Evolutionary conservation across 345 rosid genomes (phyloP).

Genomic region (Reutealis trisperma): DNA sequence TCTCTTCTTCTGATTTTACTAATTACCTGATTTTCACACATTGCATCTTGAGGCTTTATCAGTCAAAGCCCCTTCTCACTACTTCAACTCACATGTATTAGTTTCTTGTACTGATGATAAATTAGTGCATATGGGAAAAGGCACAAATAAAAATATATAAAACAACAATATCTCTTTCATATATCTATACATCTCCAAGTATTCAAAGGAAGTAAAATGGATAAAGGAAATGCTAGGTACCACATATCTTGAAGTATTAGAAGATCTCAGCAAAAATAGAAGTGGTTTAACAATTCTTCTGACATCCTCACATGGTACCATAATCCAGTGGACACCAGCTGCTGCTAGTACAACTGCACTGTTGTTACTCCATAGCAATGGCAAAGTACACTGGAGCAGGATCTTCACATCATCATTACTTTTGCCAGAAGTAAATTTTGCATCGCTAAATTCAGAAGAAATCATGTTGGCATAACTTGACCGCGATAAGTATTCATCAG

Average conservation of each 20-base stretch:
- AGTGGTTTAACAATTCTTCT: slow-evolving; percentile 85
- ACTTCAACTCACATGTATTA: not conserved
- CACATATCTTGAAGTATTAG: slow-evolving; percentile 87
- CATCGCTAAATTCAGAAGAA: slow-evolving; percentile 40
- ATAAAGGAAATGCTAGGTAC: slow-evolving; percentile 39
- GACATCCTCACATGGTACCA: slow-evolving; percentile 78
- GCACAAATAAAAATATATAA: not conserved
- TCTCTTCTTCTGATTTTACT: not conserved
- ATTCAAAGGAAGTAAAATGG: slow-evolving; percentile 3
- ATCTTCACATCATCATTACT: slow-evolving; percentile 73
- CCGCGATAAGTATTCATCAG: slow-evolving; percentile 80
- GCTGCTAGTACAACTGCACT: slow-evolving; percentile 94
- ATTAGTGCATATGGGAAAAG: not conserved
- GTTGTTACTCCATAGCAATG: slow-evolving; percentile 89
- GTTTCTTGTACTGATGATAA: slow-evolving; percentile 3
- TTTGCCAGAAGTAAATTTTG: slow-evolving; percentile 60
- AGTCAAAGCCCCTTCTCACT: not conserved
- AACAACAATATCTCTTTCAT: not conserved
- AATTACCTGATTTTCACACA: slow-evolving; percentile 10
- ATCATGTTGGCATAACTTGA: slow-evolving; percentile 43
- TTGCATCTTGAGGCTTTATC: not conserved
- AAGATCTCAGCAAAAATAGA: slow-evolving; percentile 82
- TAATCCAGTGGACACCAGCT: slow-evolving; percentile 94
- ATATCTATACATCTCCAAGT: not conserved
- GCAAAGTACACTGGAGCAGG: slow-evolving; percentile 85